These are phyloP conservation scores for Thielaviopsis euricoi DNA, from an alignment of 2,329 filamentous ascomycete species.

Conservation along the genomic window DNA sequence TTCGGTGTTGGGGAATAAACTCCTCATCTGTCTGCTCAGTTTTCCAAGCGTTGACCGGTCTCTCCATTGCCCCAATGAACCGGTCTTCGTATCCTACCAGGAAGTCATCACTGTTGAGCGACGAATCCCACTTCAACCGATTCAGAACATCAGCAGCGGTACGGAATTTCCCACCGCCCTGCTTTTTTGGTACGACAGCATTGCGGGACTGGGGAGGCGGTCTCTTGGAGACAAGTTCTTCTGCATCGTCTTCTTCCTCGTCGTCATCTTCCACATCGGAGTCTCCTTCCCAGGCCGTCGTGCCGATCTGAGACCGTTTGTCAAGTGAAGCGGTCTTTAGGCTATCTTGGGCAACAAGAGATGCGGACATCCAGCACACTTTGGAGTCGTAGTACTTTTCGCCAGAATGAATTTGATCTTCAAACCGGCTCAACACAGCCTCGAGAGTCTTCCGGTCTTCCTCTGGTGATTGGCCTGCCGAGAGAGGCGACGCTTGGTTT, in stretches of 20 bases:
- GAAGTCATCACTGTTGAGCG: constrained; percentile 34
- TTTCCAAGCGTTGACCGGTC: constrained; percentile 39
- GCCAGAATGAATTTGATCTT: constrained; percentile 28
- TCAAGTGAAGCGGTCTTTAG: constrained; percentile 30
- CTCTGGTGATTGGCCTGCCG: neutral
- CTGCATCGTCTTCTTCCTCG: constrained; percentile 18
- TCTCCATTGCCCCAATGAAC: constrained; percentile 38
- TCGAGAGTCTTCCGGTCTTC: constrained; percentile 18
- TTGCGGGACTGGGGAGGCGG: constrained; percentile 9
- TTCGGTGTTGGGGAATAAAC: constrained; percentile 49
- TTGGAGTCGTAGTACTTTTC: constrained; percentile 31
- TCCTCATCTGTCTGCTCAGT: constrained; percentile 46
- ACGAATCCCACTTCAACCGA: constrained; percentile 42
- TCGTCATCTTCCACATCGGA: constrained; percentile 23
- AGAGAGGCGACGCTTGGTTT: neutral
- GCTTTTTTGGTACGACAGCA: constrained; percentile 14
- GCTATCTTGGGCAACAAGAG: constrained; percentile 22
- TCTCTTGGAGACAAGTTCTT: constrained; percentile 1
- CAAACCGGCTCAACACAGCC: constrained; percentile 29
- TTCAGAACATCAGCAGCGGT: constrained; percentile 42
- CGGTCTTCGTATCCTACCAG: constrained; percentile 46
- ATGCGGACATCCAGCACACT: constrained; percentile 31
- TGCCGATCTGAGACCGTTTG: constrained; percentile 32
- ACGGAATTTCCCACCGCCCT: constrained; percentile 31
- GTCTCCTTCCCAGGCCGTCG: constrained; percentile 24